These are phyloP conservation scores for Piromyces finnis DNA, from an alignment of 192 early-diverging fungal genomes.

Conservation along the genomic window DNA sequence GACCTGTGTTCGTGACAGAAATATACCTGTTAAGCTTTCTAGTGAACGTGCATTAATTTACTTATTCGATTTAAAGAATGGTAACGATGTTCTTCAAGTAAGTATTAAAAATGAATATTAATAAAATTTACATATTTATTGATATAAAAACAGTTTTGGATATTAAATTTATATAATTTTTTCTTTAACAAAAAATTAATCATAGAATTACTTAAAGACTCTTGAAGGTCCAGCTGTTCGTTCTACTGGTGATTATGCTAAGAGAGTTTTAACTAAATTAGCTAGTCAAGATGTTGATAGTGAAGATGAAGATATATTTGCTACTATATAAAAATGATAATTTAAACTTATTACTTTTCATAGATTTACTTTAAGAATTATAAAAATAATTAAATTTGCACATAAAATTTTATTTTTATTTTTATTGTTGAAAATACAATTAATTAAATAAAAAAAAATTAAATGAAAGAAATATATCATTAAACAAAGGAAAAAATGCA, in stretches of 20 bases:
- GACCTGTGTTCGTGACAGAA: conserved; percentile 55
- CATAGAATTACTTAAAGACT: conserved; percentile 7
- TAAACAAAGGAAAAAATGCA: too few species aligned
- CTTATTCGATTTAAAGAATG: conserved; percentile 40
- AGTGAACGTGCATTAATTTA: conserved; percentile 66
- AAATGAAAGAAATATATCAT: too few species aligned
- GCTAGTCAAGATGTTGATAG: conserved; percentile 23
- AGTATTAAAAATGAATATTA: neutral
- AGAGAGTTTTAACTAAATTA: conserved; percentile 24
- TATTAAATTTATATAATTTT: too few species aligned
- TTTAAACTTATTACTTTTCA: too few species aligned
- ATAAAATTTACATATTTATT: neutral
- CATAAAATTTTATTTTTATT: too few species aligned
- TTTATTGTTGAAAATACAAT: too few species aligned
- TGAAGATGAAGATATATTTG: neutral
- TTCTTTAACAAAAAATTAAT: too few species aligned
- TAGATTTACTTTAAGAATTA: too few species aligned
- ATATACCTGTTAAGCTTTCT: conserved; percentile 66
- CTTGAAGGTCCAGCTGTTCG: conserved; percentile 16
- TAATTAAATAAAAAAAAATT: too few species aligned
- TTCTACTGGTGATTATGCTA: conserved; percentile 25
- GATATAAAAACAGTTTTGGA: too few species aligned
- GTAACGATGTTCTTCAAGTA: conserved; percentile 8
- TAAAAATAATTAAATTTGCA: too few species aligned
- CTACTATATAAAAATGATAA: conserved; percentile 5